Percentiles rank a stretch among this genome's conserved stretches.
Conservation (phyloP, 495 filamentous ascomycete species). For the Penicillium robsamsonii region DNA sequence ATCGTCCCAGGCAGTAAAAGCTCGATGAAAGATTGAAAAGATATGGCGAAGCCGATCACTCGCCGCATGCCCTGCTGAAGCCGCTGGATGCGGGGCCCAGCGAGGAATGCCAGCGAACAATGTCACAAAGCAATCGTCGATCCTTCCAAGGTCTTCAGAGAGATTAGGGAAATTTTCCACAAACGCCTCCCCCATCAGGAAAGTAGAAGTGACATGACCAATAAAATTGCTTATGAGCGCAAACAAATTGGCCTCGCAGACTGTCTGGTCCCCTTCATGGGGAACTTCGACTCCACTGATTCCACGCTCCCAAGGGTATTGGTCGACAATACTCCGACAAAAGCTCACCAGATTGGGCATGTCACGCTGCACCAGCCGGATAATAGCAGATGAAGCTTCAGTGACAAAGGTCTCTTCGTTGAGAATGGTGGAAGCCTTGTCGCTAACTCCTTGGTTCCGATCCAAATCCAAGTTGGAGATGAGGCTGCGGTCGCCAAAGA, state of each 20-base stretch:
- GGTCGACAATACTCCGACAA: conserved; percentile 57
- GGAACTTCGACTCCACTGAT: conserved; percentile 35
- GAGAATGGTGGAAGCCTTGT: conserved; percentile 38
- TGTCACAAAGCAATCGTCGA: conserved; percentile 53
- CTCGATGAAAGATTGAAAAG: conserved; percentile 49
- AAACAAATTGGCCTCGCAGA: conserved; percentile 52
- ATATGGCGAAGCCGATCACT: conserved; percentile 48
- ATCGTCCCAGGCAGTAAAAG: conserved; percentile 46
- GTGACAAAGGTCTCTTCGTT: conserved; percentile 44
- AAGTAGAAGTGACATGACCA: conserved; percentile 47
- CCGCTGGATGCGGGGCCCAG: conserved; percentile 48
- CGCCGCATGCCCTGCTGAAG: conserved; percentile 53
- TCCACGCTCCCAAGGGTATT: conserved; percentile 58
- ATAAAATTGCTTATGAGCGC: conserved; percentile 55
- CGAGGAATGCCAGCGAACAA: conserved; percentile 52
- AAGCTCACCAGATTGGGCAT: conserved; percentile 57
- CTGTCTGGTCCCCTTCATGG: conserved; percentile 27
- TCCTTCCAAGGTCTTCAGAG: conserved; percentile 52
- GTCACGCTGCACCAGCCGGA: conserved; percentile 39
- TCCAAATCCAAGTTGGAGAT: conserved; percentile 33
- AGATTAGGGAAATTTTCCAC: conserved; percentile 53
- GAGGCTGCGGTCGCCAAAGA: conserved; percentile 48
- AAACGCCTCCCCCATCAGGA: conserved; percentile 55
- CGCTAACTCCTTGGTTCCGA: conserved; percentile 34
- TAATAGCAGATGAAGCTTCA: conserved; percentile 34